Conservation (phyloP, 2,329 filamentous ascomycete species). For the Escovopsis sp. region DNA sequence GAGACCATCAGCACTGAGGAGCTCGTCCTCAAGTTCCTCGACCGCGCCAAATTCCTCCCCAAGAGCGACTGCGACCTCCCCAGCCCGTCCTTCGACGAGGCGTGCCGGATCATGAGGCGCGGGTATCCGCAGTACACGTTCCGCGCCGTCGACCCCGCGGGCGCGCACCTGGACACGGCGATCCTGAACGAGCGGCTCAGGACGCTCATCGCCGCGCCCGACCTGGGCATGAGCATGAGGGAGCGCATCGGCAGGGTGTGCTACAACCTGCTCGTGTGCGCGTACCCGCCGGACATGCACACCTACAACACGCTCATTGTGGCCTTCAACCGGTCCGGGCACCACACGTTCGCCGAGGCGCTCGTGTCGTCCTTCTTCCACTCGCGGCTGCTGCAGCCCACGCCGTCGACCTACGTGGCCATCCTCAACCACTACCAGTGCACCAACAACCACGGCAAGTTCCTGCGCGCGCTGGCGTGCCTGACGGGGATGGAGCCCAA, state of each 20-base stretch:
- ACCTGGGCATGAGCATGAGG: constrained; percentile 11
- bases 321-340: constrained; percentile 40
- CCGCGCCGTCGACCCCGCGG: constrained; percentile 12
- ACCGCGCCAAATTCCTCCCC: constrained; percentile 12
- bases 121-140: constrained; percentile 12
- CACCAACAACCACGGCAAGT: constrained; percentile 23
- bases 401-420: constrained; percentile 31
- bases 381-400: constrained; percentile 28
- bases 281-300: constrained; percentile 46
- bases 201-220: constrained; percentile 11
- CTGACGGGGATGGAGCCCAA: constrained; percentile 27
- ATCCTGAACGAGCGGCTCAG: constrained; percentile 17
- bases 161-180: constrained; percentile 12
- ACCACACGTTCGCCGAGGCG: constrained; percentile 34
- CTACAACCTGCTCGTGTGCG: constrained; percentile 51
- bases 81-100: constrained; percentile 16
- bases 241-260: constrained; percentile 29
- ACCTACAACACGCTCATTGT: constrained; percentile 58
- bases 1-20: constrained; percentile 13
- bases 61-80: constrained; percentile 5
- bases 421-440: constrained; percentile 35
- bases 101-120: constrained; percentile 9
- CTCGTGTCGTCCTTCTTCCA: constrained; percentile 36
- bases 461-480: constrained; percentile 29
- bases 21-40: constrained; percentile 16